These are phyloP conservation scores for Imleria badia DNA, from an alignment of 768 basidiomycete genomes.

Conservation along the genomic window DNA sequence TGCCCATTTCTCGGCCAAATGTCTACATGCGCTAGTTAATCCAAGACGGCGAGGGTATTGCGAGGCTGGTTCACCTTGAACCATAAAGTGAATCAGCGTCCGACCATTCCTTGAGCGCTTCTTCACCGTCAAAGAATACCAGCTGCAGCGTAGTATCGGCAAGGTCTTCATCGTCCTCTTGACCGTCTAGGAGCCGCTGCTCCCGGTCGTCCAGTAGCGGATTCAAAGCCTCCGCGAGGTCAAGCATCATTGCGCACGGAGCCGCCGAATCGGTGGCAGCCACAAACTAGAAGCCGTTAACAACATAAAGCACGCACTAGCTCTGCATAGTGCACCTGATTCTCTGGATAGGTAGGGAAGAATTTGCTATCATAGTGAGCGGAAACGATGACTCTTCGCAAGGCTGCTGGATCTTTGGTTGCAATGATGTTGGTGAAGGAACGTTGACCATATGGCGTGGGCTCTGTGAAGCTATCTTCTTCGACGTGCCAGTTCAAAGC, in stretches of 20 bases:
- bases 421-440: constrained; percentile 90
- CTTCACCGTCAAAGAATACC: constrained; percentile 97
- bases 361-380: constrained; percentile 96
- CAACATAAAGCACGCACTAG: neutral
- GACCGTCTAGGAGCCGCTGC: constrained; percentile 51
- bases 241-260: constrained; percentile 91
- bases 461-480: constrained; percentile 73
- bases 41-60: neutral
- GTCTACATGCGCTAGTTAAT: constrained; percentile 44
- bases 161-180: constrained; percentile 72
- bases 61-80: constrained; percentile 57
- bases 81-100: constrained; percentile 90
- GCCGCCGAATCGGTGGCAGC: constrained; percentile 98
- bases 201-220: constrained; percentile 64
- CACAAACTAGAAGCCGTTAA: constrained; percentile 63
- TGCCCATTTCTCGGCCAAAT: constrained; percentile 87
- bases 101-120: constrained; percentile 92
- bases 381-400: constrained; percentile 78
- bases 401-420: constrained; percentile 88
- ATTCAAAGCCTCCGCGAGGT: constrained; percentile 82
- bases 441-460: constrained; percentile 79
- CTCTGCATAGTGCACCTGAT: constrained; percentile 55
- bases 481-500: constrained; percentile 86
- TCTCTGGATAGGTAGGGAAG: constrained; percentile 65
- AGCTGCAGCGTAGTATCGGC: constrained; percentile 87